Conservation (phyloP, 1,284 basidiomycete species). For the Moesziomyces sp. region DNA sequence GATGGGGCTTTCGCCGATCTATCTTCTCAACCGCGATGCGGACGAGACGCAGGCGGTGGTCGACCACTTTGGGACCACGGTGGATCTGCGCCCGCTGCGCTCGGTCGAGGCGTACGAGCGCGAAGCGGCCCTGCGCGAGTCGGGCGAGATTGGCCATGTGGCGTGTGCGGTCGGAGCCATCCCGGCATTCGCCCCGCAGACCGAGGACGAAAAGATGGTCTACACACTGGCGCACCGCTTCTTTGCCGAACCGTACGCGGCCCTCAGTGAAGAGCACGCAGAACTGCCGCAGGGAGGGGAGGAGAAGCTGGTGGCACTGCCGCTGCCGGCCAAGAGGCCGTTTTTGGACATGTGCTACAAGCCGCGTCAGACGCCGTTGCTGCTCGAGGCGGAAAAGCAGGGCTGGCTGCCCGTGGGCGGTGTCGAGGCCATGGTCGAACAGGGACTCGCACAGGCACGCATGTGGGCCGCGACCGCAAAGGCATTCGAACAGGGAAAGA, state of each 20-base stretch:
- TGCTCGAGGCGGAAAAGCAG: slow-evolving; percentile 49
- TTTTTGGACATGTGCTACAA: slow-evolving; percentile 69
- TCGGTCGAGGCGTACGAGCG: slow-evolving; percentile 32
- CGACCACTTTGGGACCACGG: slow-evolving; percentile 36
- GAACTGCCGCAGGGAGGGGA: not conserved
- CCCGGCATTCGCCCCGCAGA: slow-evolving; percentile 59
- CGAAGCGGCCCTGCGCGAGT: slow-evolving; percentile 22
- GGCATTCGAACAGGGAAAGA: slow-evolving; percentile 28
- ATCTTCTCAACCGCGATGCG: slow-evolving; percentile 49
- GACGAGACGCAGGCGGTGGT: slow-evolving; percentile 46
- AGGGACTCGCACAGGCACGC: slow-evolving; percentile 67
- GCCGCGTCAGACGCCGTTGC: slow-evolving; percentile 65
- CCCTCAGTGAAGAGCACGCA: slow-evolving; percentile 1
- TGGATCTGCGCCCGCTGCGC: slow-evolving; percentile 46
- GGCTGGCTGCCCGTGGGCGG: slow-evolving; percentile 63
- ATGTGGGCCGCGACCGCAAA: slow-evolving; percentile 58
- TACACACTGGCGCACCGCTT: slow-evolving; percentile 55
- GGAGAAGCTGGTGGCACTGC: slow-evolving; percentile 22
- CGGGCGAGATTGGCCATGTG: slow-evolving; percentile 44
- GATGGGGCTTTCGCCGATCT: slow-evolving; percentile 46
- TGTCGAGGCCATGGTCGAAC: slow-evolving; percentile 68
- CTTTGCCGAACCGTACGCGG: slow-evolving; percentile 39
- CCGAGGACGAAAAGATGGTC: slow-evolving; percentile 62
- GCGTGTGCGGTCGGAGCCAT: slow-evolving; percentile 62
- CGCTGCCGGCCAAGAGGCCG: slow-evolving; percentile 49